Base-by-base conservation (phyloP, 1,284 basidiomycete species). In the Kalmanozyma brasiliensis region DNA sequence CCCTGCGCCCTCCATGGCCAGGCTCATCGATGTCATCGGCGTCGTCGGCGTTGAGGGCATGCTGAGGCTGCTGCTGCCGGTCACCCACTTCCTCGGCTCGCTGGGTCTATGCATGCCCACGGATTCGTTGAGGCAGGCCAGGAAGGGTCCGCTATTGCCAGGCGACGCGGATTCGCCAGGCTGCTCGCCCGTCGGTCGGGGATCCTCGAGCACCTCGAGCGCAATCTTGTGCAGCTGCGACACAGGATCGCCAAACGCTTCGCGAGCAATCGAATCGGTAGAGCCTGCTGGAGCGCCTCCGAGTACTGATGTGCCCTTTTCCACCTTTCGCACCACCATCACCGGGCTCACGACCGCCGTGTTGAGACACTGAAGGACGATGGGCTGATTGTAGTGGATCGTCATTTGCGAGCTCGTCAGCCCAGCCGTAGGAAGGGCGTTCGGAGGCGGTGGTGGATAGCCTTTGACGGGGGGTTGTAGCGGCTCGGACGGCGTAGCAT, bases 381-480 rank as follows among this genome's bases (percentile, higher is more conserved):
- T 90, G 0, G 93, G 94, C 81, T 94, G 92, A 79, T 98, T 98
- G 86, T 96, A 97, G 82, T 94, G 92, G 58, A 98, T 90, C 33
- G 76, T 70, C 56, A 63, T 65, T 35, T 90, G 14, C 89, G 85
- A 61, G 94, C 91, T 92, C 91, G 75, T 94, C 93, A 26, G 89
- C 88, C 23, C 93, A 92, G 29, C 65, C 23, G 84, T 91, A 89
- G 16, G 90, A 85, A 61, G 94, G 89, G 92, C 92, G 72, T 94
- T 94, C 14, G 90, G 89, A 14, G 93, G 94, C 23, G 92, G 92
- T 0, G 89, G 90, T 5, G 91, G 93, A 79, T 91, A 94, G 45
- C 65, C 64, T 32, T 63, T 65, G 42, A 74, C 61, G 4, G 73
- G 65, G 9, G 73, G 73, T 49, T 66, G 62, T 37, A 62, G 89